Evolutionary conservation across 2,329 filamentous ascomycete genomes (phyloP).

Genomic region (Phaeosphaeria sp.): DNA sequence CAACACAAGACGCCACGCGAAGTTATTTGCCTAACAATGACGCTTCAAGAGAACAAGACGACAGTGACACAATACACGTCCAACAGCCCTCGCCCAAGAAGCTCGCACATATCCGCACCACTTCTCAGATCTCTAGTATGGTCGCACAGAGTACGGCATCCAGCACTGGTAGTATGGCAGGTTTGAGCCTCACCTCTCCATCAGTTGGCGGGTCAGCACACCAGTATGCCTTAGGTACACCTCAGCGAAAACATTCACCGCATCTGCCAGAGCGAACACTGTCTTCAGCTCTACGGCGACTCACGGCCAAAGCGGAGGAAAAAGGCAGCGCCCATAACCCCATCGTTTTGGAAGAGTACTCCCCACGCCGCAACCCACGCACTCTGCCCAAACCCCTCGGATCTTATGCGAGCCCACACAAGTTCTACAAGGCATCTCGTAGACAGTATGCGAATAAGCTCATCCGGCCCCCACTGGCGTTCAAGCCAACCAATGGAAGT

Average conservation of each 20-base stretch:
- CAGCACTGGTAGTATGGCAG: slow-evolving; percentile 4
- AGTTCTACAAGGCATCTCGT: slow-evolving; percentile 12
- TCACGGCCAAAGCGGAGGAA: slow-evolving; percentile 1
- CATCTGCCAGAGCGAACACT: neutral
- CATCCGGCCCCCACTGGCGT: slow-evolving; percentile 6
- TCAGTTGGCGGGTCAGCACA: neutral
- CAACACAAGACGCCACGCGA: neutral
- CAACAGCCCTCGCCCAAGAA: neutral
- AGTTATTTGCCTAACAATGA: neutral
- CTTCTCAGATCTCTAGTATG: neutral
- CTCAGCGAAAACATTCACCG: neutral
- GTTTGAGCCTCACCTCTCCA: slow-evolving; percentile 20
- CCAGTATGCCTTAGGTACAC: neutral
- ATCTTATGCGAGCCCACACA: slow-evolving; percentile 11
- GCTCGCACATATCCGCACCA: neutral
- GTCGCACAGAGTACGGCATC: neutral
- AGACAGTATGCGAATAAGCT: slow-evolving; percentile 16
- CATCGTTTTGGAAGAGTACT: slow-evolving; percentile 28
- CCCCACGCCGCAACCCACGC: slow-evolving; percentile 7
- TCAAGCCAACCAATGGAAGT: slow-evolving; percentile 10
- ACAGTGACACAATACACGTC: neutral
- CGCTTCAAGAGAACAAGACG: neutral
- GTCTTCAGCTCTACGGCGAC: slow-evolving; percentile 3
- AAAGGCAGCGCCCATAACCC: slow-evolving; percentile 28
- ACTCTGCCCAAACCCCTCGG: neutral